Percentiles rank a stretch among this genome's conserved stretches.
phyloP scores from a whole-genome alignment of 1,284 basidiomycete species.

The Leccinum fallax region DNA sequence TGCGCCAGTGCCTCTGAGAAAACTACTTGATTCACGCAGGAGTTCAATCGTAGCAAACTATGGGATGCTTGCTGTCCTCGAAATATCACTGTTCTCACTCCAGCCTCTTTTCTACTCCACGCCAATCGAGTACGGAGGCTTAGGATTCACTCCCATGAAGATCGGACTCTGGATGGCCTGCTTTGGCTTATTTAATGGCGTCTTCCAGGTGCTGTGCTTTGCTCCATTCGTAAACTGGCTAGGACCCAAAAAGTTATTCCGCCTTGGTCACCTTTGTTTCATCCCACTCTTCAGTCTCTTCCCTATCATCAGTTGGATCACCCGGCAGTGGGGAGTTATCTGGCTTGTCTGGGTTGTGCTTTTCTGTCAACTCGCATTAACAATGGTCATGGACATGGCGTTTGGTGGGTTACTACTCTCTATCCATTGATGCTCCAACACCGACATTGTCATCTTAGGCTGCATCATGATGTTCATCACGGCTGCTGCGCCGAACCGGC shows the following conservation, averaged over 20 bases:
- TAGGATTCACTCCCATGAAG: constrained; percentile 52
- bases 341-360: constrained; percentile 29
- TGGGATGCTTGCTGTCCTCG: constrained; percentile 55
- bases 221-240: constrained; percentile 48
- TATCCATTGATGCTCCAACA: neutral
- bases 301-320: constrained; percentile 53
- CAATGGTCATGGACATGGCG: constrained; percentile 29
- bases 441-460: neutral
- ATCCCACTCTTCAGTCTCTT: constrained; percentile 55
- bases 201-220: constrained; percentile 61
- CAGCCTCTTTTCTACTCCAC: constrained; percentile 66
- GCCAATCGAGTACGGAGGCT: constrained; percentile 57
- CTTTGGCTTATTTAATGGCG: constrained; percentile 56
- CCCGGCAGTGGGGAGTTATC: constrained; percentile 29
- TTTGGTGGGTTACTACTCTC: constrained; percentile 21
- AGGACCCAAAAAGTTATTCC: constrained; percentile 54
- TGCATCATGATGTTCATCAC: constrained; percentile 36
- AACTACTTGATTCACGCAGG: constrained; percentile 6
- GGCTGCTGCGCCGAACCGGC: constrained; percentile 33
- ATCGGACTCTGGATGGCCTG: constrained; percentile 54
- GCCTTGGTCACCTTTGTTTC: constrained; percentile 49
- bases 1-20: constrained; percentile 43
- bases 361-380: constrained; percentile 21
- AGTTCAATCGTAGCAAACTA: constrained; percentile 60
- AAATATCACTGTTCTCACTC: constrained; percentile 56